Conservation (phyloP, 1,284 basidiomycete species). For the Thelephora terrestris region DNA sequence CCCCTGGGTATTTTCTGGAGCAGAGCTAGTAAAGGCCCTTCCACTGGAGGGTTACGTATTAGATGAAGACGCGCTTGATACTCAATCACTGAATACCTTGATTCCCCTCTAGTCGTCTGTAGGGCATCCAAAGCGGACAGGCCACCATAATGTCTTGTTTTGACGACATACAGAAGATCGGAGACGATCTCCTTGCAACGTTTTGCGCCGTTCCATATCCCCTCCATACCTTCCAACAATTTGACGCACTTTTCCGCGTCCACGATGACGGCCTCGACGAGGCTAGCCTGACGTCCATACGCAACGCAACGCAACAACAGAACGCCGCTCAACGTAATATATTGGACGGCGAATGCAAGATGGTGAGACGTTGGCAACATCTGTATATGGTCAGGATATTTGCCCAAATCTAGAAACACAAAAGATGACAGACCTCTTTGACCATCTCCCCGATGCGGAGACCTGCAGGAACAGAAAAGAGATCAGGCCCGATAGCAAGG, state of each 20-base stretch:
- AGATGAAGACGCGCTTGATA: too few species aligned
- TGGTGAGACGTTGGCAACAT: constrained; percentile 16
- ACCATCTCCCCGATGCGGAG: constrained; percentile 14
- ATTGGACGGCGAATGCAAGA: constrained; percentile 15
- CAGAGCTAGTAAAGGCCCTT: neutral
- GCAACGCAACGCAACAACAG: constrained; percentile 12
- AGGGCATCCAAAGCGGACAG: constrained; percentile 6
- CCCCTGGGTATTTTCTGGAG: neutral
- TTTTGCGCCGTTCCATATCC: constrained; percentile 11
- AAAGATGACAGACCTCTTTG: constrained; percentile 8
- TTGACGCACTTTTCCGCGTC: constrained; percentile 13
- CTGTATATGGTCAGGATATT: neutral
- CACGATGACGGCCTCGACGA: constrained; percentile 11
- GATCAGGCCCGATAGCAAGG: neutral
- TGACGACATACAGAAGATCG: constrained; percentile 12
- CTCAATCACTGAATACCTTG: neutral
- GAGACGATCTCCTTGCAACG: constrained; percentile 13
- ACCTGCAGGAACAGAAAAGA: constrained; percentile 4
- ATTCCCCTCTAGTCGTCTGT: constrained; percentile 4
- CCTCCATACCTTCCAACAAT: constrained; percentile 10
- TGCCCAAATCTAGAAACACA: neutral
- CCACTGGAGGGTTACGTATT: too few species aligned
- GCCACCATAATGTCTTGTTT: constrained; percentile 8
- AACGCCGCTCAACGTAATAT: constrained; percentile 14
- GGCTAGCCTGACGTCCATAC: constrained; percentile 10